Conservation (phyloP, 2,329 filamentous ascomycete species). For the Calycina marina region DNA sequence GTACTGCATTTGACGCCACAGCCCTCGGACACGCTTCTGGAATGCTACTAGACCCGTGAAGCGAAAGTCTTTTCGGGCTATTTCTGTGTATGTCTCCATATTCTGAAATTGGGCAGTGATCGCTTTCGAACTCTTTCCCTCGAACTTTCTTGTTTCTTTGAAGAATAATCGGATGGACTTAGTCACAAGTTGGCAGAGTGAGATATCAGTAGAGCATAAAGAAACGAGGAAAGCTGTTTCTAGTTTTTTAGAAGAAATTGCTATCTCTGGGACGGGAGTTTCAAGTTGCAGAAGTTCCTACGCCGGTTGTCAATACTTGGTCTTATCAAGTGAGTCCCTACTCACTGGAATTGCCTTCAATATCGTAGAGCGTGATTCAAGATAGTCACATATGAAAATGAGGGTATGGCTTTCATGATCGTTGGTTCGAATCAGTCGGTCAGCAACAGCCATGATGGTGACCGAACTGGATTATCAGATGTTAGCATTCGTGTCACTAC, state of each 20-base stretch:
- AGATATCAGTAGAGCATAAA: conserved; percentile 50
- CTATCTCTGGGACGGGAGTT: conserved; percentile 39
- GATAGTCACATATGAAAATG: conserved; percentile 35
- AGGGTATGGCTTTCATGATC: conserved; percentile 17
- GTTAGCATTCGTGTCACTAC: too few relatives aligned
- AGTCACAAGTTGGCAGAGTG: conserved; percentile 49
- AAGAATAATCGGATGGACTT: conserved; percentile 45
- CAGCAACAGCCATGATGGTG: conserved; percentile 17
- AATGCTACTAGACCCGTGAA: conserved; percentile 58
- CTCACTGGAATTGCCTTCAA: conserved; percentile 25
- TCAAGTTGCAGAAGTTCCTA: conserved; percentile 40
- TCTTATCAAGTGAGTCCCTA: not conserved
- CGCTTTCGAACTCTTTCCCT: conserved; percentile 35
- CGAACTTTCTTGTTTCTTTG: conserved; percentile 43
- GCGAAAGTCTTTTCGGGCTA: conserved; percentile 47
- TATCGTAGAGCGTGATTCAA: conserved; percentile 39
- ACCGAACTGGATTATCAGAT: conserved; percentile 14
- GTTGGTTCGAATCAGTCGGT: conserved; percentile 16
- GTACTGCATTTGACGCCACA: conserved; percentile 44
- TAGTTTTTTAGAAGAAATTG: conserved; percentile 36
- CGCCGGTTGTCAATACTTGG: not conserved
- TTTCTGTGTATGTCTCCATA: conserved; percentile 43
- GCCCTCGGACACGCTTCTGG: conserved; percentile 46
- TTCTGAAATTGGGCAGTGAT: conserved; percentile 43
- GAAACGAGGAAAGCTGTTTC: conserved; percentile 50